phyloP scores from a whole-genome alignment of 345 rosid species.

The Citrus trifoliata region DNA sequence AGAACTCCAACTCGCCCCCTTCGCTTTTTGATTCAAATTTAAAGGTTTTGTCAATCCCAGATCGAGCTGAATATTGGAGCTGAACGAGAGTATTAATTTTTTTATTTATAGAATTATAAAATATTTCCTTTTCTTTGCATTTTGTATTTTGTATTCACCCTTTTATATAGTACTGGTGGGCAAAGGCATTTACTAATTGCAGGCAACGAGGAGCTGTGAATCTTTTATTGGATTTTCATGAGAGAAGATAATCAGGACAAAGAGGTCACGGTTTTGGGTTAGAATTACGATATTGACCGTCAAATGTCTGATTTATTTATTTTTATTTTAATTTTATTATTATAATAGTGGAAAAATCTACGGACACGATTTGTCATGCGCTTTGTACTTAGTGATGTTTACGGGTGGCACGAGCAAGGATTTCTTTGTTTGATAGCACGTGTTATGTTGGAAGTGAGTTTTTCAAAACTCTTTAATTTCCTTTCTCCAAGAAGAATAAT shows the following conservation, averaged over 20 bases:
- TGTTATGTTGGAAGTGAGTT: background rate
- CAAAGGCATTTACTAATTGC: background rate
- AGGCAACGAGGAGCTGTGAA: background rate
- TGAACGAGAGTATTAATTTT: background rate
- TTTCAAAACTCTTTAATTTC: too few species aligned
- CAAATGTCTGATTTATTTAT: background rate
- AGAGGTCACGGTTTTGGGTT: background rate
- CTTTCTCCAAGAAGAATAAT: too few species aligned
- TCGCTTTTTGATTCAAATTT: background rate
- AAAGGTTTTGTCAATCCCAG: background rate
- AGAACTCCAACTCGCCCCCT: too few species aligned
- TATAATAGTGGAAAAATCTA: background rate
- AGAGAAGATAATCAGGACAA: background rate
- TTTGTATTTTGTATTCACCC: background rate
- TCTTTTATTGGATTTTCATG: background rate
- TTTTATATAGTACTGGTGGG: background rate
- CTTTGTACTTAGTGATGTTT: background rate
- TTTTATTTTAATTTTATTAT: background rate
- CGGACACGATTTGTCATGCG: background rate
- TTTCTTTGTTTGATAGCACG: background rate
- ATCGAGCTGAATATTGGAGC: constrained; percentile 8
- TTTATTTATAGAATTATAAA: background rate
- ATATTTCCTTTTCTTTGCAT: background rate
- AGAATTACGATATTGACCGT: constrained; percentile 8
- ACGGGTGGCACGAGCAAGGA: background rate